Conservation (phyloP, 2,329 filamentous ascomycete genomes). For the Chaetoscypha palmicola region DNA sequence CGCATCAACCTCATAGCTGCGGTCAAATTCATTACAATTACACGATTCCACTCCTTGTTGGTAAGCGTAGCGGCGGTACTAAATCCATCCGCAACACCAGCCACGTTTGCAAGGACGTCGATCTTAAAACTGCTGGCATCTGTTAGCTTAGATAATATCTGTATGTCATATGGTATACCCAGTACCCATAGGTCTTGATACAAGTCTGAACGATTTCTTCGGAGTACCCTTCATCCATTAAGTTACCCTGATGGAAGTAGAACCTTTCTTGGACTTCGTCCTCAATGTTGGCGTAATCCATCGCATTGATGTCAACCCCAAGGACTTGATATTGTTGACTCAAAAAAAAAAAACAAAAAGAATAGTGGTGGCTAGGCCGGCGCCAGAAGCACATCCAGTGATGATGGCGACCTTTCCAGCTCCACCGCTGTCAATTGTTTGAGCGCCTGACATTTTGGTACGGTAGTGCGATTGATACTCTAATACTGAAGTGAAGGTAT, state of each 20-base stretch:
- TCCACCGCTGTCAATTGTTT: background rate
- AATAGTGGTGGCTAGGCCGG: slow-evolving; percentile 31
- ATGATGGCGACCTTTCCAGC: slow-evolving; percentile 26
- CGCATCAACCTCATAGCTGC: slow-evolving; percentile 40
- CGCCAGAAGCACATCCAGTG: slow-evolving; percentile 31
- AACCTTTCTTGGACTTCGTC: slow-evolving; percentile 20
- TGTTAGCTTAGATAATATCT: too few species aligned
- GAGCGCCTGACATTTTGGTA: too few species aligned
- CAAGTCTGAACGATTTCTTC: slow-evolving; percentile 32
- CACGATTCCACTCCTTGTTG: slow-evolving; percentile 35
- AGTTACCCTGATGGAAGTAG: slow-evolving; percentile 32
- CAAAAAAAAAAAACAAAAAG: too few species aligned
- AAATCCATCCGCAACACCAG: slow-evolving; percentile 38
- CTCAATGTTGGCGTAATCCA: slow-evolving; percentile 28
- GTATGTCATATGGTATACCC: too few species aligned
- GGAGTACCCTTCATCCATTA: slow-evolving; percentile 27
- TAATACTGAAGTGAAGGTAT: too few species aligned
- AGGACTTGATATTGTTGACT: slow-evolving; percentile 30
- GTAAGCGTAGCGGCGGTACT: slow-evolving; percentile 34
- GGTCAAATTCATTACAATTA: slow-evolving; percentile 37
- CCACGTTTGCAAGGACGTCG: slow-evolving; percentile 40
- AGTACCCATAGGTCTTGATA: slow-evolving; percentile 26
- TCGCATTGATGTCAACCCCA: slow-evolving; percentile 28
- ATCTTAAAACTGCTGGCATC: slow-evolving; percentile 25
- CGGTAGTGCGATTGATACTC: too few species aligned